Evolutionary conservation across 805 yeast species (phyloP), one percentile per base, ranked within the genome.

Genomic region (Lipomyces sp.): DNA sequence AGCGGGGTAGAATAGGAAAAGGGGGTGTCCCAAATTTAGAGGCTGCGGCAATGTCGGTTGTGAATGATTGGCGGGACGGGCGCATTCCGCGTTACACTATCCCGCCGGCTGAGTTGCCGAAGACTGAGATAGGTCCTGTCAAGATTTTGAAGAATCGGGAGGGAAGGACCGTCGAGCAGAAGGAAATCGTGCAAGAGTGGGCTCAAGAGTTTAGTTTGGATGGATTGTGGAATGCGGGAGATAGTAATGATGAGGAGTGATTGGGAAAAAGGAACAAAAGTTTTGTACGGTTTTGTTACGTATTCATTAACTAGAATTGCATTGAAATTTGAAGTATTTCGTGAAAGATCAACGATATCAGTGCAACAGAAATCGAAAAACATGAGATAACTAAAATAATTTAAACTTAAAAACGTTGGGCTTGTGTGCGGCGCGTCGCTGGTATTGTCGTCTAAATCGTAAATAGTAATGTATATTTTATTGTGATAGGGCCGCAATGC

Each of bases 61-160:
- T 95, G 75, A 91, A 86, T 74, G 99, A 95, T 79, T 95, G 98
- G 98, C 87, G 97, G 80, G 98, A 93, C 78, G 99, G 99, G 66
- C 86, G 95, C 76, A 87, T 95, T 73, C 79, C 88, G 63, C 97
- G 98, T 58, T 95, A 97, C 97, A 86, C 90, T 2, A 79, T 87
- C 73, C 97, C 75, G 4, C 68, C 73, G 29, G 64, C 74, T 29
- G 75, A 71, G 32, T 71, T 72, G 39, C 64, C 64, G 18, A 61
- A 64, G 34, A 57, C 61, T 29, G 69, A 62, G 33, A 59, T 33
- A 60, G 88, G 80, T 56, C 79, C 79, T 67, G 80, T 74, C 78
- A 76, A 62, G 73, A 82, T 69, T 74, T 79, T 75, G 75, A 82
- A 70, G 75, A 81, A 39, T 71, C 79, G 69, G 73, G 82, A 75